phyloP scores from a whole-genome alignment of 139 green algal genomes.

The Axilococcus clingmanii region DNA sequence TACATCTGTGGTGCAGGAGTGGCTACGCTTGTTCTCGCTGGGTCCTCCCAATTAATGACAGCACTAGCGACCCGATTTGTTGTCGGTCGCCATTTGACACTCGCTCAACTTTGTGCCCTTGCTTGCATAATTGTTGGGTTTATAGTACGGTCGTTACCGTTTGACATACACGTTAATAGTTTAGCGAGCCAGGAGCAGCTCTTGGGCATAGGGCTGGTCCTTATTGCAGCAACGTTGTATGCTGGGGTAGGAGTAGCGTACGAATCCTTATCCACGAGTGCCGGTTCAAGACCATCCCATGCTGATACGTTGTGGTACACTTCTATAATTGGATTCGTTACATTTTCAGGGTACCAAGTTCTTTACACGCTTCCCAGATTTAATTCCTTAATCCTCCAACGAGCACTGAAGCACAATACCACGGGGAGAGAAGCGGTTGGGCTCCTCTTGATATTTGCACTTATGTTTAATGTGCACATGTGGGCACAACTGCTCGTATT shows the following conservation, averaged over 20 bases:
- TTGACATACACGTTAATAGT: background rate
- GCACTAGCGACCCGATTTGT: constrained; percentile 17
- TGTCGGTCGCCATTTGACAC: constrained; percentile 13
- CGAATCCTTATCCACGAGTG: constrained; percentile 8
- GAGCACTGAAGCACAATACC: constrained; percentile 4
- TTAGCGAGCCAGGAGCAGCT: background rate
- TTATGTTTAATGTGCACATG: constrained; percentile 36
- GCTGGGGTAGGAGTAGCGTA: constrained; percentile 12
- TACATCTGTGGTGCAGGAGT: constrained; percentile 22
- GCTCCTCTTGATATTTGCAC: constrained; percentile 22
- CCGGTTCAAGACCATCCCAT: constrained; percentile 4
- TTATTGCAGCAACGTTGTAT: constrained; percentile 3
- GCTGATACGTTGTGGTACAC: constrained; percentile 15
- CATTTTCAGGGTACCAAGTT: constrained; percentile 16
- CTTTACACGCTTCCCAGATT: constrained; percentile 23
- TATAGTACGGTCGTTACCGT: constrained; percentile 10
- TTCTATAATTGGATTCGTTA: constrained; percentile 11
- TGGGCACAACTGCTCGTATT: constrained; percentile 29
- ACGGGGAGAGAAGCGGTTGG: background rate
- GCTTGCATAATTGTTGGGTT: constrained; percentile 20
- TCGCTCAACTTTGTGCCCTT: constrained; percentile 15
- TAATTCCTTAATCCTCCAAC: constrained; percentile 10
- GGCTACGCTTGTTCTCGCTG: constrained; percentile 28
- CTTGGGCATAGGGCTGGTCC: background rate
- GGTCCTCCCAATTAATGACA: constrained; percentile 29